Conservation (phyloP, 495 filamentous ascomycete genomes). For the Ramalina peruviana region DNA sequence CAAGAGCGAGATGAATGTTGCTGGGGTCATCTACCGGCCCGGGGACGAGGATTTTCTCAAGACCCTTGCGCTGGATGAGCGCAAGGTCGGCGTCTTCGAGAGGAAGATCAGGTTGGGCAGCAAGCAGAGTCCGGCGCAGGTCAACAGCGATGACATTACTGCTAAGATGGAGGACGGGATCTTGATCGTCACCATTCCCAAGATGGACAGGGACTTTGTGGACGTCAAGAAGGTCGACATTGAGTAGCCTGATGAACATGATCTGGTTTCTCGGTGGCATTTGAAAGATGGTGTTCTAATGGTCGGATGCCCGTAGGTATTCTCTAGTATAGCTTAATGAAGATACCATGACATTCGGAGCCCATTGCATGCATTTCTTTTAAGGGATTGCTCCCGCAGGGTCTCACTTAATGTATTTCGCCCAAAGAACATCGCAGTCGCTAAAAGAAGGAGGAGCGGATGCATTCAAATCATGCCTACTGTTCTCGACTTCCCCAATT, state of each 20-base stretch:
- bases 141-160: conserved; percentile 50
- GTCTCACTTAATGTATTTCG: too few species aligned
- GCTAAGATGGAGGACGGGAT: conserved; percentile 63
- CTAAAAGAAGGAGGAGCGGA: neutral
- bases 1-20: conserved; percentile 46
- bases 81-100: conserved; percentile 60
- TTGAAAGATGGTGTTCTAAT: neutral
- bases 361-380: too few species aligned
- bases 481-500: neutral
- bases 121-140: conserved; percentile 39
- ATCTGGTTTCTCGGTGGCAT: neutral
- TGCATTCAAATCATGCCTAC: neutral
- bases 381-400: too few species aligned
- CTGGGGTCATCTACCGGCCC: conserved; percentile 56
- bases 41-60: conserved; percentile 60
- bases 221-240: conserved; percentile 26
- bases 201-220: conserved; percentile 33
- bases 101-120: conserved; percentile 47
- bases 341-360: too few species aligned
- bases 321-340: too few species aligned
- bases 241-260: conserved; percentile 10
- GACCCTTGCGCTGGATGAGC: conserved; percentile 48
- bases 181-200: conserved; percentile 52
- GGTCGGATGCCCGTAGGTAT: too few species aligned
- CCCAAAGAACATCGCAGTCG: too few species aligned